phyloP scores from a whole-genome alignment of 2,329 filamentous ascomycete species.

The Raffaelea arxii region DNA sequence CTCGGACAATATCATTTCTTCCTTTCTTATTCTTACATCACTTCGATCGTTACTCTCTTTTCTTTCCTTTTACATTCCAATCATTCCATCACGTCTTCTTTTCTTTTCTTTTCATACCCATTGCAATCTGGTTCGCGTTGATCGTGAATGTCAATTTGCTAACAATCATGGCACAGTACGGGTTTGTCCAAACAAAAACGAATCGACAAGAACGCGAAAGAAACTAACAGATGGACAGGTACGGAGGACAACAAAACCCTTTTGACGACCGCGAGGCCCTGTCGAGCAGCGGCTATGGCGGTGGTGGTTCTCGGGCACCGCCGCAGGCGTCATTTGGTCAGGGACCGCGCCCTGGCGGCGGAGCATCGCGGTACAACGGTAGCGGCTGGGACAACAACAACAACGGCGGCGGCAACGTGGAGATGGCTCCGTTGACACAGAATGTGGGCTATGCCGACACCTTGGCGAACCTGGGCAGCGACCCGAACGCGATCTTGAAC shows the following conservation, averaged over 20 bases:
- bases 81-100: background rate
- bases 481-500: conserved; percentile 73
- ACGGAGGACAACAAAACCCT: conserved; percentile 45
- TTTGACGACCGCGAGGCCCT: conserved; percentile 44
- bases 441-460: conserved; percentile 34
- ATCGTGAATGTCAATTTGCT: conserved; percentile 5
- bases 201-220: no score
- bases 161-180: conserved; percentile 40
- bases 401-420: conserved; percentile 52
- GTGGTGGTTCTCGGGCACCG: conserved; percentile 15
- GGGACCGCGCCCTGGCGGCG: conserved; percentile 19
- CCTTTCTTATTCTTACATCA: background rate
- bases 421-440: conserved; percentile 58
- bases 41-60: background rate
- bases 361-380: conserved; percentile 15
- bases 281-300: conserved; percentile 26
- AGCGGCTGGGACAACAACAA: no score
- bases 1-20: no score
- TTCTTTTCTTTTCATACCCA: no score
- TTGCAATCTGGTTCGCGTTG: no score
- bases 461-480: no score
- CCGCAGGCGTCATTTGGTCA: conserved; percentile 20
- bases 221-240: no score
- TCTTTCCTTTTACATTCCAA: background rate
- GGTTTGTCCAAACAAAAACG: conserved; percentile 42